Percentiles rank a stretch among this genome's conserved stretches.
Conservation (phyloP, 129 eudicot genomes). For the Sambucus nigra region DNA sequence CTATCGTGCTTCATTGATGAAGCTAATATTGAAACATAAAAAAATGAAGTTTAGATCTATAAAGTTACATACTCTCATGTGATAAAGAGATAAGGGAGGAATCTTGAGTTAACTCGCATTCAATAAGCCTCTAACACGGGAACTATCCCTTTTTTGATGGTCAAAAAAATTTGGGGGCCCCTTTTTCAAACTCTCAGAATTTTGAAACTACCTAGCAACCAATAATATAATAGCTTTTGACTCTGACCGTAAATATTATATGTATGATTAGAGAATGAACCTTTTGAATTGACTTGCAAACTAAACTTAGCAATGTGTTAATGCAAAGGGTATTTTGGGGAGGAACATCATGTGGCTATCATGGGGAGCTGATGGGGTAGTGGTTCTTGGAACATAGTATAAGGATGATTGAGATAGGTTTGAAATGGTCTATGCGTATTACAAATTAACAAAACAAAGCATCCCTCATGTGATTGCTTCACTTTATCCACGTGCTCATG, state of each 20-base stretch:
- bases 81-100: constrained; percentile 37
- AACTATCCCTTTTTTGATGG: constrained; percentile 29
- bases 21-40: no score
- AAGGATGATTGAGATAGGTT: constrained; percentile 22
- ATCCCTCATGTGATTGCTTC: constrained; percentile 36
- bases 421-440: constrained; percentile 40
- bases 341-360: constrained; percentile 30
- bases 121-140: constrained; percentile 21
- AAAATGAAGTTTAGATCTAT: constrained; percentile 28
- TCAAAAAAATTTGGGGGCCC: constrained; percentile 40
- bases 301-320: constrained; percentile 12
- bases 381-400: constrained; percentile 39
- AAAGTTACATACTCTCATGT: constrained; percentile 29
- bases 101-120: constrained; percentile 31
- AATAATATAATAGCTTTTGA: no score
- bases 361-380: constrained; percentile 27
- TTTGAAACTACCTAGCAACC: constrained; percentile 20
- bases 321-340: constrained; percentile 32
- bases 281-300: constrained; percentile 13
- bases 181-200: constrained; percentile 28
- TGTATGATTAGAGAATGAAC: constrained; percentile 7
- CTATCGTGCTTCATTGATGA: no score
- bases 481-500: constrained; percentile 52
- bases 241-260: no score
- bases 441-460: constrained; percentile 28